These are phyloP conservation scores for Brasilioporus rufonigricans DNA, from an alignment of 768 basidiomycete genomes.

Conservation along the genomic window DNA sequence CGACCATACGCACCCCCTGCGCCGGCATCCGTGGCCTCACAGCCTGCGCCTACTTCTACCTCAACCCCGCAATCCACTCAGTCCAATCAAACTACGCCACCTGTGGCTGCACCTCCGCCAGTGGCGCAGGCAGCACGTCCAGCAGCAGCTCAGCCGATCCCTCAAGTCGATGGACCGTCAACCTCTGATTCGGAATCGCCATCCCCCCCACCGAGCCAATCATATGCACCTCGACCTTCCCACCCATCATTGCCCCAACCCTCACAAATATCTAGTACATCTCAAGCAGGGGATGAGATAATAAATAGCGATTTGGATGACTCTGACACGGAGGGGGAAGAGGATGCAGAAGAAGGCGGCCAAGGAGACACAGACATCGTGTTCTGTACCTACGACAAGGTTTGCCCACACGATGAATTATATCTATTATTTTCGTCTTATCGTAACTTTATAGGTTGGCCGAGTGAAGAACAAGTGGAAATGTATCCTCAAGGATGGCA, in stretches of 20 bases:
- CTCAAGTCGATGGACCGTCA: constrained; percentile 78
- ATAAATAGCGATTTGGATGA: constrained; percentile 98
- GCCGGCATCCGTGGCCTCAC: constrained; percentile 24
- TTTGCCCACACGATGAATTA: constrained; percentile 31
- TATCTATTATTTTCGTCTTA: background rate
- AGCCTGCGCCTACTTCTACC: constrained; percentile 10
- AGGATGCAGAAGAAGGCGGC: constrained; percentile 75
- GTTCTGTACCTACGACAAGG: constrained; percentile 99
- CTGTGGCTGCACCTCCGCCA: constrained; percentile 15
- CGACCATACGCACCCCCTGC: constrained; percentile 24
- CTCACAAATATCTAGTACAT: constrained; percentile 36
- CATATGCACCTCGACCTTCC: constrained; percentile 65
- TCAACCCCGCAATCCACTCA: constrained; percentile 15
- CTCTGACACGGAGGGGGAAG: constrained; percentile 84
- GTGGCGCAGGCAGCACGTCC: constrained; percentile 18
- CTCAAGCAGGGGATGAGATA: constrained; percentile 63
- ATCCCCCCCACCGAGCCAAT: constrained; percentile 58
- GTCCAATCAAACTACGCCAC: constrained; percentile 15
- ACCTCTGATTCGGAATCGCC: constrained; percentile 67
- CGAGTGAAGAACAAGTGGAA: constrained; percentile 99
- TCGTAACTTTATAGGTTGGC: constrained; percentile 63
- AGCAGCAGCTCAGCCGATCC: constrained; percentile 44
- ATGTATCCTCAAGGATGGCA: constrained; percentile 94
- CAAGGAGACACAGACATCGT: constrained; percentile 86
- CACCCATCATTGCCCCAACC: constrained; percentile 78